A percentile compares a stretch with the other conserved stretches of the same genome.
Evolutionary conservation across 169 alveolate genomes (phyloP).

Genomic region (Miamiensis avidus): DNA sequence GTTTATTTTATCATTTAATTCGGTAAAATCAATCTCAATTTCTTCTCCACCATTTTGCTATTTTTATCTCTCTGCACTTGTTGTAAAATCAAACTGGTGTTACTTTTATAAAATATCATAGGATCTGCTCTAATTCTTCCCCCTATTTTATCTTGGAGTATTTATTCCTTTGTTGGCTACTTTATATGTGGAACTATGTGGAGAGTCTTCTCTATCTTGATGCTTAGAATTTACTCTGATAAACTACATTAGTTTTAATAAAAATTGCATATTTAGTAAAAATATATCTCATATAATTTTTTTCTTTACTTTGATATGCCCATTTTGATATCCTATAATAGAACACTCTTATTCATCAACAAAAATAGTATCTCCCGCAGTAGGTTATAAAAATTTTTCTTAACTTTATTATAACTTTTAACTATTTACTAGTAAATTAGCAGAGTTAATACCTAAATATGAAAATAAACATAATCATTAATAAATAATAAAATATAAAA

Average conservation of each 20-base stretch:
- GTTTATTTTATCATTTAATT: no score
- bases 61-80: neutral
- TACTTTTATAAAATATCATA: neutral
- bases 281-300: no score
- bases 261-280: no score
- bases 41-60: neutral
- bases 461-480: neutral
- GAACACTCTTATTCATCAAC: neutral
- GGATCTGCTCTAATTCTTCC: no score
- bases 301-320: no score
- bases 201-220: neutral
- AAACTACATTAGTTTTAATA: no score
- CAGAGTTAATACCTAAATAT: neutral
- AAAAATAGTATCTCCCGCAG: neutral
- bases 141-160: neutral
- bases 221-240: neutral
- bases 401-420: no score
- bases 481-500: no score
- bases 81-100: no score
- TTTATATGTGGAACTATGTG: neutral
- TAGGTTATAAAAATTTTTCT: neutral
- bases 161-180: neutral
- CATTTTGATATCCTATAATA: neutral
- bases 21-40: neutral
- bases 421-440: neutral